Conservation (phyloP, 2,329 filamentous ascomycete species). For the Penicillium fuscoglaucum region DNA sequence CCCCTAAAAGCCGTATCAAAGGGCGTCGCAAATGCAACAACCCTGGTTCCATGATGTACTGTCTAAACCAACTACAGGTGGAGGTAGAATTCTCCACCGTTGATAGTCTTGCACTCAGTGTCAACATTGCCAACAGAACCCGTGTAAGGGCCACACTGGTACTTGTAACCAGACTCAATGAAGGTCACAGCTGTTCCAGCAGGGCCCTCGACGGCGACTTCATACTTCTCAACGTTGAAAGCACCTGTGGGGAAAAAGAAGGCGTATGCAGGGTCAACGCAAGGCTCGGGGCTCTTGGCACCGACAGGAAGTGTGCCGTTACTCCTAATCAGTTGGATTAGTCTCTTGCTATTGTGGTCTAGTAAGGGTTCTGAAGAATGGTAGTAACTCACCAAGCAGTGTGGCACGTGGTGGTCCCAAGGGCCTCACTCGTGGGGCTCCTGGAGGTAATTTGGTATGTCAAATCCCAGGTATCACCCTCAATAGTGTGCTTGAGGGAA, state of each 20-base stretch:
- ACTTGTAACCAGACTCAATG: slow-evolving; percentile 1
- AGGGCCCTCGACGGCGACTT: background rate
- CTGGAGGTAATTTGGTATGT: background rate
- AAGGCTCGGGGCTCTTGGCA: background rate
- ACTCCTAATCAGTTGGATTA: background rate
- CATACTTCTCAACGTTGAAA: background rate
- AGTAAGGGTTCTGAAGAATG: background rate
- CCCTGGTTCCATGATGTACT: background rate
- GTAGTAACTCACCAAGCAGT: slow-evolving; percentile 1
- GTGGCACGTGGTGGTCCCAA: background rate
- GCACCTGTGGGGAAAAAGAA: background rate
- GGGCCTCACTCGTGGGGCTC: background rate
- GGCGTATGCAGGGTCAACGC: background rate
- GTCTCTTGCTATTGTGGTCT: too few relatives aligned
- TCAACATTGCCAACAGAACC: background rate
- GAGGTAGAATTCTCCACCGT: slow-evolving; percentile 4
- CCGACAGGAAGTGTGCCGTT: background rate
- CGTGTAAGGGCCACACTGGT: slow-evolving; percentile 5
- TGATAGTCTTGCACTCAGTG: slow-evolving; percentile 3
- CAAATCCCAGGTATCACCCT: background rate
- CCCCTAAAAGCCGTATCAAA: background rate
- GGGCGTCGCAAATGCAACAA: background rate
- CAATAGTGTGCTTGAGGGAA: background rate
- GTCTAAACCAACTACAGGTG: background rate
- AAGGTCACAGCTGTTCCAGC: background rate